phyloP scores from a whole-genome alignment of 1,284 basidiomycete species.

The Irpex sp. region DNA sequence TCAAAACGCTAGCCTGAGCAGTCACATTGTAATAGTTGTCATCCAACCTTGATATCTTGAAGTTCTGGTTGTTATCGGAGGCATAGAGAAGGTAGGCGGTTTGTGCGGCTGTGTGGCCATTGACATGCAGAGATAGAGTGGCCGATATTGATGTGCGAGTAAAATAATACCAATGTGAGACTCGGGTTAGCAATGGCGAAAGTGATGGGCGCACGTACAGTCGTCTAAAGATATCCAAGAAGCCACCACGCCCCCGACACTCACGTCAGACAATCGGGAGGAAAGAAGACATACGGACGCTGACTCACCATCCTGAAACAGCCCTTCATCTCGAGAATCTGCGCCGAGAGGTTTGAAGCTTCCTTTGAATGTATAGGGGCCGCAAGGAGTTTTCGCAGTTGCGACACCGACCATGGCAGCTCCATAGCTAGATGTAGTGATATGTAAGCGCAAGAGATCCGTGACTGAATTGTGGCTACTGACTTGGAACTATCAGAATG shows the following conservation, averaged over 20 bases:
- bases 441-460: slow-evolving; percentile 1
- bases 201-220: slow-evolving; percentile 9
- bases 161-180: neutral
- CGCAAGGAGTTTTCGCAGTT: slow-evolving; percentile 54
- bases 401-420: slow-evolving; percentile 62
- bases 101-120: slow-evolving; percentile 13
- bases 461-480: slow-evolving; percentile 18
- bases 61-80: slow-evolving; percentile 66
- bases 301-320: slow-evolving; percentile 51
- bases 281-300: neutral
- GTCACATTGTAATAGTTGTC: slow-evolving; percentile 56
- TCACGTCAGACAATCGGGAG: neutral
- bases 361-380: slow-evolving; percentile 52
- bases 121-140: neutral
- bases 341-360: slow-evolving; percentile 58
- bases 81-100: slow-evolving; percentile 60
- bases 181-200: neutral
- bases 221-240: slow-evolving; percentile 11
- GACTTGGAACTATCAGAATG: slow-evolving; percentile 62
- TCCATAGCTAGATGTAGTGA: slow-evolving; percentile 43
- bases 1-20: slow-evolving; percentile 42
- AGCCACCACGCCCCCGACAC: neutral
- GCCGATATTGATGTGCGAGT: neutral
- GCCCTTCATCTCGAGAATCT: slow-evolving; percentile 56
- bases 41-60: slow-evolving; percentile 59